Evolutionary conservation across 2,329 filamentous ascomycete species (phyloP).

Genomic region (Diaporthe nobilis): DNA sequence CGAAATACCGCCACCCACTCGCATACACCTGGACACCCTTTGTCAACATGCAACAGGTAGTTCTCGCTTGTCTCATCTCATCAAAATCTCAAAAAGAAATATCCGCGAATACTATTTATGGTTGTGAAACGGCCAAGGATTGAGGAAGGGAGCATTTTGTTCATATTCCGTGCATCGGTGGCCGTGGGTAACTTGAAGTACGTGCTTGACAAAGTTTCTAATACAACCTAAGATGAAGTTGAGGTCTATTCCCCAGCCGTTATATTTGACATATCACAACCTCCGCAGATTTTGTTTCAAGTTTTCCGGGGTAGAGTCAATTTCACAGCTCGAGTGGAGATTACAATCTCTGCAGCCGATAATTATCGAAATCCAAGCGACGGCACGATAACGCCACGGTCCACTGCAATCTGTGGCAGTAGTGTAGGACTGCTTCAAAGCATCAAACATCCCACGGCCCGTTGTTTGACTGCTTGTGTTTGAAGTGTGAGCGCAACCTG

Average conservation of each 20-base stretch:
- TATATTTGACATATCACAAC: constrained; percentile 16
- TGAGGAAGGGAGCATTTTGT: background rate
- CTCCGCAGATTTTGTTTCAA: constrained; percentile 20
- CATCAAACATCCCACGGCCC: background rate
- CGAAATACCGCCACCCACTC: background rate
- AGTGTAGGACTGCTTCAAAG: background rate
- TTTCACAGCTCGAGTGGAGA: constrained; percentile 7
- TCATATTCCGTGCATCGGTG: background rate
- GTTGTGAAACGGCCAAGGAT: background rate
- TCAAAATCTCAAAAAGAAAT: background rate
- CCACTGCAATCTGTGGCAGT: constrained; percentile 16
- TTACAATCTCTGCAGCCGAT: constrained; percentile 2
- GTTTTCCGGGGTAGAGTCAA: constrained; percentile 22
- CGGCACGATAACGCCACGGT: background rate
- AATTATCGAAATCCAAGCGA: background rate
- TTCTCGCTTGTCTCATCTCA: background rate
- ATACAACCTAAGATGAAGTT: background rate
- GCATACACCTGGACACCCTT: no score
- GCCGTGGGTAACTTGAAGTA: background rate
- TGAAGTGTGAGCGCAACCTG: background rate
- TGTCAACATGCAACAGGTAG: background rate
- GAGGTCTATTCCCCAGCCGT: background rate
- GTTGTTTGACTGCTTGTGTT: background rate
- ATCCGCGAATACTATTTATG: background rate
- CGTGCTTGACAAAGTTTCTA: background rate